Conservation (phyloP, 1,139 yeast species). For the Taphrina confusa region DNA sequence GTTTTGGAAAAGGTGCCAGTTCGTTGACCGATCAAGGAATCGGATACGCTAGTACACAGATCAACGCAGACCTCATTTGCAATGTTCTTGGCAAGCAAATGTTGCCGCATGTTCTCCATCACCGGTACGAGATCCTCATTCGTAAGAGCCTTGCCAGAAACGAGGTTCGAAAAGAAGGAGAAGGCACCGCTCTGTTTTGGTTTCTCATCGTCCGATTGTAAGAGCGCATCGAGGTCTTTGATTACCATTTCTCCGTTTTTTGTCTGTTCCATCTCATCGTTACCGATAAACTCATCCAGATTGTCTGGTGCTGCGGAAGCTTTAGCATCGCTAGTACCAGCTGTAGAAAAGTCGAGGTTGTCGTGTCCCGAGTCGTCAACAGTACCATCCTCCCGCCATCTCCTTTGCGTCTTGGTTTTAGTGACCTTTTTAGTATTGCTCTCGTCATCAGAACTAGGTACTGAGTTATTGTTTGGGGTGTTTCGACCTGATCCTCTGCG, state of each 20-base stretch:
- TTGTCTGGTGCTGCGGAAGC: constrained; percentile 43
- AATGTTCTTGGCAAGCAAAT: constrained; percentile 55
- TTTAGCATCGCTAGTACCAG: constrained; percentile 48
- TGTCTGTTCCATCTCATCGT: constrained; percentile 53
- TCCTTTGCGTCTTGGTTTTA: constrained; percentile 47
- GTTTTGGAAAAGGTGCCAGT: constrained; percentile 67
- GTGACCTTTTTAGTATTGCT: constrained; percentile 6
- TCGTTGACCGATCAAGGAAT: constrained; percentile 62
- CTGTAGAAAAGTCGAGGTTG: constrained; percentile 38
- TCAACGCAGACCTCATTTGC: constrained; percentile 62
- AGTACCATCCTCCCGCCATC: constrained; percentile 56
- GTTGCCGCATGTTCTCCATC: constrained; percentile 52
- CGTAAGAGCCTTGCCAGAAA: constrained; percentile 58
- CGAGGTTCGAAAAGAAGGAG: constrained; percentile 57
- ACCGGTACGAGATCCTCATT: constrained; percentile 53
- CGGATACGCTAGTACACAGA: constrained; percentile 60
- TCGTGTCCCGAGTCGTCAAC: constrained; percentile 47
- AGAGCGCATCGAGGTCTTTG: constrained; percentile 50
- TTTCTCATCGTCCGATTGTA: constrained; percentile 23
- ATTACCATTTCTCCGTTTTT: constrained; percentile 56
- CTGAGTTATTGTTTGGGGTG: constrained; percentile 16
- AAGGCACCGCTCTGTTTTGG: constrained; percentile 47
- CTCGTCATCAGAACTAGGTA: constrained; percentile 23
- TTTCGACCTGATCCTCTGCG: constrained; percentile 20
- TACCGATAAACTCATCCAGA: constrained; percentile 41